These are phyloP conservation scores for Aspergillus sojae DNA, from an alignment of 2,329 filamentous ascomycete genomes.

Conservation along the genomic window DNA sequence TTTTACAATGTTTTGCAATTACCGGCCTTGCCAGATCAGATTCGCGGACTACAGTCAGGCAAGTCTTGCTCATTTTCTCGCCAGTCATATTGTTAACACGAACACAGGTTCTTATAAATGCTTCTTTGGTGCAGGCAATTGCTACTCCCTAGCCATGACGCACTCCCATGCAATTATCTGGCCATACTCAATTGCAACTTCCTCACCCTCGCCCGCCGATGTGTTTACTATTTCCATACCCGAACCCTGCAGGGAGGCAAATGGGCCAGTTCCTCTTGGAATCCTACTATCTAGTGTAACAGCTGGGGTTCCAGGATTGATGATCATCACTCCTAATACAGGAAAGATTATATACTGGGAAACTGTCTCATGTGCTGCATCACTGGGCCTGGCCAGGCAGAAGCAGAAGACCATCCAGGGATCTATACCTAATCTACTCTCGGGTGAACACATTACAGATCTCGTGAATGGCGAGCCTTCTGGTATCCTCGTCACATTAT, in stretches of 20 bases:
- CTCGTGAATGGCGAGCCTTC: constrained; percentile 83
- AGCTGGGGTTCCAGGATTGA: constrained; percentile 78
- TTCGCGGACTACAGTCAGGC: constrained; percentile 69
- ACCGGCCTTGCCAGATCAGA: constrained; percentile 76
- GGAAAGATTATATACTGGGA: constrained; percentile 95
- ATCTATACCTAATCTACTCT: constrained; percentile 71
- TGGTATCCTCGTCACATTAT: constrained; percentile 83
- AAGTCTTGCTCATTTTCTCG: constrained; percentile 36
- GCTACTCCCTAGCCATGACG: constrained; percentile 79
- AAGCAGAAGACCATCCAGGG: constrained; percentile 79
- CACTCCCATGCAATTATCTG: constrained; percentile 83
- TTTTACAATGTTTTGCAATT: constrained; percentile 85
- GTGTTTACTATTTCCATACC: constrained; percentile 81
- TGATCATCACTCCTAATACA: constrained; percentile 79
- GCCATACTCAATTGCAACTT: constrained; percentile 67
- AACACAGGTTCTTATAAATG: constrained; percentile 65
- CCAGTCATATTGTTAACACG: constrained; percentile 20
- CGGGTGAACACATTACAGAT: constrained; percentile 75
- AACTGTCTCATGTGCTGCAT: constrained; percentile 85
- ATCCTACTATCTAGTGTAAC: constrained; percentile 79
- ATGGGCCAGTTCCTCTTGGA: constrained; percentile 78
- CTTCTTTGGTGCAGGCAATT: constrained; percentile 64
- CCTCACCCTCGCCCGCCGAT: constrained; percentile 51
- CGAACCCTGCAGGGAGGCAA: constrained; percentile 65
- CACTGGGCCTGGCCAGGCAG: constrained; percentile 79